Evolutionary conservation across 2,329 filamentous ascomycete species (phyloP).

Genomic region (Pseudogymnoascus sp.): DNA sequence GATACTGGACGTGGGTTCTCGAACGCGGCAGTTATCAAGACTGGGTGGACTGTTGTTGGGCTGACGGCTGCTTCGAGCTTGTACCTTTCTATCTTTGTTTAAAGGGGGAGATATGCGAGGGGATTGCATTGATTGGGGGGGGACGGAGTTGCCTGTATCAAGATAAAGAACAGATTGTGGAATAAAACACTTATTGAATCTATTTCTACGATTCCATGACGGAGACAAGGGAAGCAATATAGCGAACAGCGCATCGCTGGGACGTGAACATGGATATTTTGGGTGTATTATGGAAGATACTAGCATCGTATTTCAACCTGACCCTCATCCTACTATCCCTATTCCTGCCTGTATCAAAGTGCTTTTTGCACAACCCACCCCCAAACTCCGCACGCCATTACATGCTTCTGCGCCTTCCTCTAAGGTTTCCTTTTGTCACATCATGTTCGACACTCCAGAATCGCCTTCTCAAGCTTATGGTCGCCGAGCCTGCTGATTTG

Average conservation of each 20-base stretch:
- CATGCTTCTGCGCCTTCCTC: neutral
- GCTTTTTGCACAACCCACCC: neutral
- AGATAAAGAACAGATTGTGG: constrained; percentile 11
- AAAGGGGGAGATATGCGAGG: neutral
- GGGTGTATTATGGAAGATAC: neutral
- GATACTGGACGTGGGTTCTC: constrained; percentile 55
- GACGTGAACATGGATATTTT: neutral
- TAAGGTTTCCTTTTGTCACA: neutral
- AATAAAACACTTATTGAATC: constrained; percentile 4
- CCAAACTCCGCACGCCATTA: constrained; percentile 1
- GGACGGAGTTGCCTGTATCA: constrained; percentile 10
- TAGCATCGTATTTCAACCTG: neutral
- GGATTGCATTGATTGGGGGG: neutral
- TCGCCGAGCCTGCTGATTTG: constrained; percentile 22
- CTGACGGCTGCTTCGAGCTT: constrained; percentile 43
- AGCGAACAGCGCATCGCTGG: neutral
- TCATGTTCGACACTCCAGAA: constrained; percentile 19
- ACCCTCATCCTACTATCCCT: neutral
- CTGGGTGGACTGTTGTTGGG: constrained; percentile 56
- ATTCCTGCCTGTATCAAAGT: neutral
- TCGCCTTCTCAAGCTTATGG: constrained; percentile 24
- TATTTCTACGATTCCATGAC: neutral
- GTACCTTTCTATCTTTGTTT: constrained; percentile 25
- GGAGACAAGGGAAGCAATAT: neutral
- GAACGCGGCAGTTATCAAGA: constrained; percentile 57